These are phyloP conservation scores for Penicillium sp. DNA, from an alignment of 2,329 filamentous ascomycete species.

Conservation along the genomic window DNA sequence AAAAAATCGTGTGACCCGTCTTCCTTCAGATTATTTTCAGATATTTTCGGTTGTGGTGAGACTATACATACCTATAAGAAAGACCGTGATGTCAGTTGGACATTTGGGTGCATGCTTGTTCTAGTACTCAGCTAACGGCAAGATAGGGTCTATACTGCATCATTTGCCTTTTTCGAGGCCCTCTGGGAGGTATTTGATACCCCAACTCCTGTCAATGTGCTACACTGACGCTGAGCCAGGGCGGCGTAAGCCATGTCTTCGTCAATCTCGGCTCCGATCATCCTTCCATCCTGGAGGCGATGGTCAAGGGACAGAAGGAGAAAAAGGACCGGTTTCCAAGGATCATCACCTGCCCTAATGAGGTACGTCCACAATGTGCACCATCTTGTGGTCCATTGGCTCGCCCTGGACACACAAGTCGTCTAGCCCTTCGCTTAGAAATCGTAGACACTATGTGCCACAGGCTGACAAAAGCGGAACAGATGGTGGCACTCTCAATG, in stretches of 20 bases:
- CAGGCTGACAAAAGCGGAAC: slow-evolving; percentile 6
- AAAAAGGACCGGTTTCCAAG: slow-evolving; percentile 66
- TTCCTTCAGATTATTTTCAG: neutral
- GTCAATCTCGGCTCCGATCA: slow-evolving; percentile 63
- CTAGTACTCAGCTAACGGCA: neutral
- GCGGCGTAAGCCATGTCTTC: slow-evolving; percentile 56
- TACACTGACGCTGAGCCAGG: slow-evolving; percentile 34
- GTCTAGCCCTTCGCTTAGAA: slow-evolving; percentile 10
- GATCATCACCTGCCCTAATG: slow-evolving; percentile 79
- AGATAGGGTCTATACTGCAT: slow-evolving; percentile 64
- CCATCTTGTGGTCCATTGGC: neutral
- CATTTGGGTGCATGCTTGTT: neutral
- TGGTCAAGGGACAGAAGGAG: slow-evolving; percentile 74
- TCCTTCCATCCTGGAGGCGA: slow-evolving; percentile 77
- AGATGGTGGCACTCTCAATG: slow-evolving; percentile 87
- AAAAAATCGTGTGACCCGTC: neutral
- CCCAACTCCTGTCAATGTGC: neutral
- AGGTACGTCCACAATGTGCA: slow-evolving; percentile 55
- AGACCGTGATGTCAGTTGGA: slow-evolving; percentile 9
- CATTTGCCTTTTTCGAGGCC: slow-evolving; percentile 81
- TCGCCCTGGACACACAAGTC: neutral
- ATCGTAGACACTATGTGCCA: slow-evolving; percentile 9
- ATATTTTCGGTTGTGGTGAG: neutral
- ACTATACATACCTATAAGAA: neutral
- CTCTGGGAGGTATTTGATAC: slow-evolving; percentile 69